phyloP scores from a whole-genome alignment of 2,329 filamentous ascomycete species.

The Diaporthe destruens region DNA sequence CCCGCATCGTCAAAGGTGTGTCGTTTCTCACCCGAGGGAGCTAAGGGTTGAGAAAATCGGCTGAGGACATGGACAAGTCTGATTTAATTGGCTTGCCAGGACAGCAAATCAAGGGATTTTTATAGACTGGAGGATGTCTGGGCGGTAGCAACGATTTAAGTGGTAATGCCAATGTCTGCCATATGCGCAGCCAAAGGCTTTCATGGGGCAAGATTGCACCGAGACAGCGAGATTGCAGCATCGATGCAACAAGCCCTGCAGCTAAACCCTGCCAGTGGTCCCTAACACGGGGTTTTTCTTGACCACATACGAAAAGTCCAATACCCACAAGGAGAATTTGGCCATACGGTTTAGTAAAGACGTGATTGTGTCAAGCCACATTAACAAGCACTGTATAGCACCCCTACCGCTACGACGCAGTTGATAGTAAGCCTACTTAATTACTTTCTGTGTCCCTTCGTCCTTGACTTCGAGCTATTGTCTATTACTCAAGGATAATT shows the following conservation, averaged over 20 bases:
- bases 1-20: neutral
- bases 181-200: neutral
- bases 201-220: conserved; percentile 5
- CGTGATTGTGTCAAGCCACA: neutral
- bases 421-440: too few species aligned
- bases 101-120: too few species aligned
- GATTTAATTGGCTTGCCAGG: neutral
- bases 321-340: neutral
- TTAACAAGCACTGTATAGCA: neutral
- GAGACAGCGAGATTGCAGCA: conserved; percentile 14
- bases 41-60: neutral
- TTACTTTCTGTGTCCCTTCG: too few species aligned
- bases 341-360: neutral
- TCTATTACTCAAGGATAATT: too few species aligned
- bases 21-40: too few species aligned
- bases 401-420: too few species aligned
- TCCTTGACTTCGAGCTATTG: too few species aligned
- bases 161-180: neutral
- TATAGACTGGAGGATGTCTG: neutral
- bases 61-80: neutral
- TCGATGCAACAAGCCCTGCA: neutral
- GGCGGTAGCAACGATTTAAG: neutral
- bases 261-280: neutral
- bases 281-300: neutral
- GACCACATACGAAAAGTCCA: neutral